Evolutionary conservation across 176 grass and related monocot species (phyloP).

Genomic region (Secale cereale): DNA sequence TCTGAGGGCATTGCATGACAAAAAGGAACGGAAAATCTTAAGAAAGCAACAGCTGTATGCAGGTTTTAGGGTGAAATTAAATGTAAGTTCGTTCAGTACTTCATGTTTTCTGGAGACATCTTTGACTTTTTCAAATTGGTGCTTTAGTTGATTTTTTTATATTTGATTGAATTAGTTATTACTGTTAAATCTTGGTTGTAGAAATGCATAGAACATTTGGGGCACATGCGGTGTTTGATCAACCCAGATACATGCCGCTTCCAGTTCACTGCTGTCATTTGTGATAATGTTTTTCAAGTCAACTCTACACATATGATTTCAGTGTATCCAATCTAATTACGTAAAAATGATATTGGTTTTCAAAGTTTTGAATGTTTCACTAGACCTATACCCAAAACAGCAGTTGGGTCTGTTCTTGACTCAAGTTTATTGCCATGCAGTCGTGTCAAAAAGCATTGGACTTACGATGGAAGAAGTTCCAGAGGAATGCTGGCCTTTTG

Average conservation of each 20-base stretch:
- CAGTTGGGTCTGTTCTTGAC: not conserved
- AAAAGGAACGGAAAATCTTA: conserved; percentile 61
- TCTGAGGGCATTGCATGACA: conserved; percentile 61
- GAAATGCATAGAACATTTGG: not conserved
- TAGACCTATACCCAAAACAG: too few relatives aligned
- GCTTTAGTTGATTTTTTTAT: not conserved
- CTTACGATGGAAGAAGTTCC: conserved; percentile 77
- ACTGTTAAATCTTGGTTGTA: not conserved
- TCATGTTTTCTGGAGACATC: not conserved
- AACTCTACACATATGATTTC: conserved; percentile 4
- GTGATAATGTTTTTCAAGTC: not conserved
- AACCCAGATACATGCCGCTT: not conserved
- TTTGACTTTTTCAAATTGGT: not conserved
- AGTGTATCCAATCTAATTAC: not conserved
- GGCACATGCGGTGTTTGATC: not conserved
- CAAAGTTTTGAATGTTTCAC: not conserved
- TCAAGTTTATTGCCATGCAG: conserved; percentile 36
- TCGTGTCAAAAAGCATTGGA: conserved; percentile 78
- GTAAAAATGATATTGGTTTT: not conserved
- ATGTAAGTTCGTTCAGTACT: conserved; percentile 44
- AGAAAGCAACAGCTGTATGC: conserved; percentile 69
- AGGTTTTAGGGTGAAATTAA: conserved; percentile 73
- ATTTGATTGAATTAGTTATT: not conserved
- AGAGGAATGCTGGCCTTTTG: conserved; percentile 77
- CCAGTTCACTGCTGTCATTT: not conserved